Conservation (phyloP, 2,329 filamentous ascomycete species). For the Talaromyces islandicus region DNA sequence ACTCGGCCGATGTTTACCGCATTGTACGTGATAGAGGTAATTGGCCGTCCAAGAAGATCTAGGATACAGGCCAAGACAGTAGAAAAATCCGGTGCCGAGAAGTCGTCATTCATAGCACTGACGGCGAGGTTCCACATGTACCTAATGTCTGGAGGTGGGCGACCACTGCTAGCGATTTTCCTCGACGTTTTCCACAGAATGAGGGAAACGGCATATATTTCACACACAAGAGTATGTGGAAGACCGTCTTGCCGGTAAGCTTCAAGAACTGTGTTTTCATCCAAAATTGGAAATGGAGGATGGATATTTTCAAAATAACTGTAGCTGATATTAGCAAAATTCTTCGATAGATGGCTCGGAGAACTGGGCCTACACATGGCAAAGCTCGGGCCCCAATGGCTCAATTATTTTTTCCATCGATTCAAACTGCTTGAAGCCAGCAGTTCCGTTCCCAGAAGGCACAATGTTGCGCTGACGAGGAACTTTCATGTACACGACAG, state of each 20-base stretch:
- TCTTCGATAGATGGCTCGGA: constrained; percentile 24
- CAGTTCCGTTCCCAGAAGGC: constrained; percentile 18
- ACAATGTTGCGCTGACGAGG: constrained; percentile 10
- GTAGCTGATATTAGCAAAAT: constrained; percentile 35
- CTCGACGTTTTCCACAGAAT: constrained; percentile 44
- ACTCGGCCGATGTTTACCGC: constrained; percentile 44
- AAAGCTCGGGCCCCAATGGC: constrained; percentile 19
- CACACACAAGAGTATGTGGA: constrained; percentile 46
- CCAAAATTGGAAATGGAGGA: constrained; percentile 47
- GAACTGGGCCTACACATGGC: constrained; percentile 1
- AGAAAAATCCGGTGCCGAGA: constrained; percentile 46
- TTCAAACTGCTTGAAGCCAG: constrained; percentile 33
- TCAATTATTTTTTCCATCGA: constrained; percentile 48
- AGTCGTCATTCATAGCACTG: constrained; percentile 49
- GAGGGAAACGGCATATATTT: constrained; percentile 45
- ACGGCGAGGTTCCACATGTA: constrained; percentile 54
- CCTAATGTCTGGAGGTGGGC: constrained; percentile 40
- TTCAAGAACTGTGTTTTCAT: constrained; percentile 40
- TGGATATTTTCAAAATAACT: constrained; percentile 47
- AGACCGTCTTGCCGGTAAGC: constrained; percentile 39
- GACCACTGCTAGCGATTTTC: constrained; percentile 10
- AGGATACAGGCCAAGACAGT: constrained; percentile 47
- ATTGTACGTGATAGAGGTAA: constrained; percentile 48
- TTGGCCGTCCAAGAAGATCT: constrained; percentile 49
- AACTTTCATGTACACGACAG: constrained; percentile 19